Base-by-base conservation (phyloP, 2,329 filamentous ascomycete species). In the Fusarium compactum region DNA sequence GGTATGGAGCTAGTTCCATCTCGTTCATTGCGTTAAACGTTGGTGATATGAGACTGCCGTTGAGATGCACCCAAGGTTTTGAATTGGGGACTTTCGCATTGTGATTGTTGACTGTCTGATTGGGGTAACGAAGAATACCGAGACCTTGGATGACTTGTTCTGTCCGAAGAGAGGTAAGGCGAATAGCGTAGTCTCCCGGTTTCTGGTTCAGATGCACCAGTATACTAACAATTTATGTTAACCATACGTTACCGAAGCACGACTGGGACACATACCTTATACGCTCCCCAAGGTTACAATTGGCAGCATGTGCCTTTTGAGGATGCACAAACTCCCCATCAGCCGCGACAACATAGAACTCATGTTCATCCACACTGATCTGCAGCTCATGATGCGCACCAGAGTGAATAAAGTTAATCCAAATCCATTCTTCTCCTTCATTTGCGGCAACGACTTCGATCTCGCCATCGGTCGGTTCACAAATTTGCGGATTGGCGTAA, bases 381-480 rank as follows among this genome's bases (percentile, higher is more conserved):
- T 51, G 48, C 1, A 51, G 22, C 16, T 51, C 48, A 14, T 51
- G 48, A 18, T 51, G 48, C n/a, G 48, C 48, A 15, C 48, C 48
- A 38, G 48, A 51, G 15, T 51, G 48, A 6, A 51, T 51, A 16
- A 51, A 38, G 30, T 51, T 51, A 8, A 51, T 51, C 48, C 48
- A 51, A 8, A 51, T n/a, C 48, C 48, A 51, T 25, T 51, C 30
- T 34, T 51, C 48, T 34, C 48, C 48, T 4, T 25, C 30, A 2
- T 4, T 6, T 22, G 22, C 48, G 1, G 12, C 2, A 6, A 51
- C 5, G 1, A 51, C 22, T 38, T 51, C 48, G 20, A 51, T 22
- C 16, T 38, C 30, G 3, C 30, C 48, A 2, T 25, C 8, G 18
- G 30, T 51, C 8, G 48, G 30, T 15, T 51, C 22, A 15, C 48